phyloP scores from a whole-genome alignment of 768 basidiomycete species.

The Trametopsis cervina region DNA sequence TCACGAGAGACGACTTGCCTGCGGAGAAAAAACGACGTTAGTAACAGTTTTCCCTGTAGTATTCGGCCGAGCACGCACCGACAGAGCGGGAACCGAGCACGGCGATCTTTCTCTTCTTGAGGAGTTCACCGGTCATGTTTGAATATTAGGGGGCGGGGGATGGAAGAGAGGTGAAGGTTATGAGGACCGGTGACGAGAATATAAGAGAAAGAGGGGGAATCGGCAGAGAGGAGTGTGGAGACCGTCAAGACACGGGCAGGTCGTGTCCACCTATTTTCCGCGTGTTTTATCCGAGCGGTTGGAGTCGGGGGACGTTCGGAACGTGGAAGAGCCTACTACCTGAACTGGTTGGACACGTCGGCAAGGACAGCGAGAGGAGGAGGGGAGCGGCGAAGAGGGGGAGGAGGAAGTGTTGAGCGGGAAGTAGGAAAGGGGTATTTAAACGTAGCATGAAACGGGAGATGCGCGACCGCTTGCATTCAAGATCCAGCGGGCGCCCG shows the following conservation, averaged over 20 bases:
- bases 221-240: constrained; percentile 4
- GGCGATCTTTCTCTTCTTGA: constrained; percentile 86
- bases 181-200: constrained; percentile 8
- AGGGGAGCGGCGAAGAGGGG: constrained; percentile 1
- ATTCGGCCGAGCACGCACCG: constrained; percentile 42
- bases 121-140: constrained; percentile 30
- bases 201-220: constrained; percentile 1
- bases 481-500: constrained; percentile 3
- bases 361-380: neutral
- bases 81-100: constrained; percentile 84
- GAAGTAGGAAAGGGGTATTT: constrained; percentile 12
- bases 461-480: constrained; percentile 6
- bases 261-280: constrained; percentile 23
- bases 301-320: neutral
- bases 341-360: constrained; percentile 1
- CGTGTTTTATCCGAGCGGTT: constrained; percentile 21
- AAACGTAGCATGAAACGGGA: constrained; percentile 3
- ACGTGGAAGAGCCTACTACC: neutral
- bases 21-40: constrained; percentile 15
- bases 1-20: constrained; percentile 93
- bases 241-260: constrained; percentile 11
- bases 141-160: too few relatives aligned
- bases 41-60: too few relatives aligned
- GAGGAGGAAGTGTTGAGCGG: constrained; percentile 3
- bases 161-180: constrained; percentile 10